Base-by-base conservation (phyloP, 495 filamentous ascomycete species). In the Evansstolkia leycettana region DNA sequence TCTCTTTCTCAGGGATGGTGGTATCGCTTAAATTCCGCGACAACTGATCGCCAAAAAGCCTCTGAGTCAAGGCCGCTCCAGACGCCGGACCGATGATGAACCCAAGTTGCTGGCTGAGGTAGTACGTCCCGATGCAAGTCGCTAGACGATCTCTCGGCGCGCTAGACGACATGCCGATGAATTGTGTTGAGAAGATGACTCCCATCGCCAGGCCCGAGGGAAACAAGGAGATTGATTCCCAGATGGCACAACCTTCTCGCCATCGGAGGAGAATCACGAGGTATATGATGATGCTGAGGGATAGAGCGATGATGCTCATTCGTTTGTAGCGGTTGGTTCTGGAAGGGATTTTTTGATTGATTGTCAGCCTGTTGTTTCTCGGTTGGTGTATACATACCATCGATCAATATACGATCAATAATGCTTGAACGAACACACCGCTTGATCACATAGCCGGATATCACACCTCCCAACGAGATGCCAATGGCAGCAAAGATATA, bases 81-180 rank as follows among this genome's bases (percentile, higher is more conserved):
- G 29, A 26, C 1, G 51, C 41, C 2, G 46, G 52, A 1, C 60
- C 57, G 3, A 61, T 35, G 7, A 59, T 49, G 10, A 53, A 41
- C 0, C 57, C 60, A 11, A 64, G 36, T 38, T 64, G 55, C 37
- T 61, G 55, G 31, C 46, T 47, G 14, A 61, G 41, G 28, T 45
- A 64, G 32, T 55, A 61, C 17, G 53, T 40, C 15, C 51, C 43
- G 12, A 64, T 49, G 20, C 46, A 45, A 4, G 37, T 47, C 8
- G 54, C 31, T 14, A 51, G 41, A 8, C 45, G 23, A 6, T 41
- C 36, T 33, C 48, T 47, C 9, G 53, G 51, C 2, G 41, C 38
- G 33, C 37, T 40, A 2, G 43, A 26, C 0, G 50, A 46, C 30
- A 61, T 44, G 9, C 47, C 57, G 10, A 59, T 36, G 44, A 63